Percentiles rank a stretch among this genome's conserved stretches.
Conservation (phyloP, 164 flowering plant species). For the Magnolia officinalis region DNA sequence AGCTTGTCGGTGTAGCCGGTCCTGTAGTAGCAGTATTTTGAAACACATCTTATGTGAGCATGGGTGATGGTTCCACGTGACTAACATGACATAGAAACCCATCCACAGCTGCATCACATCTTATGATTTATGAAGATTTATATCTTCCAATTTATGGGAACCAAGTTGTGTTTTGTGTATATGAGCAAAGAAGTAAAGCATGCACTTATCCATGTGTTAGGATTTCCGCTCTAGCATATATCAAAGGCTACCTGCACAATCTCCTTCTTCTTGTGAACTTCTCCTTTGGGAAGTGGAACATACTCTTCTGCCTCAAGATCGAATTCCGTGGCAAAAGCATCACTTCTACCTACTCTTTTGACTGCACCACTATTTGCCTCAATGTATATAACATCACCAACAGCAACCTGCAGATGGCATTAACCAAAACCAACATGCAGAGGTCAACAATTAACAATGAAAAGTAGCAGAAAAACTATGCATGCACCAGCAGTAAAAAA, state of each 20-base stretch:
- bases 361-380: constrained; percentile 99
- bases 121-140: neutral
- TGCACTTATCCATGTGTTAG: neutral
- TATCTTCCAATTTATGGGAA: neutral
- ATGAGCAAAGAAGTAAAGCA: constrained; percentile 5
- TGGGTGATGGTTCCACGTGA: neutral
- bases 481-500: neutral
- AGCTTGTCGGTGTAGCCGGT: too few species aligned
- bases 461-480: neutral
- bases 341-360: constrained; percentile 96
- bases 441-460: neutral
- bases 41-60: too few species aligned
- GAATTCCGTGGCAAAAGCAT: constrained; percentile 98
- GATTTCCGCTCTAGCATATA: neutral
- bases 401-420: constrained; percentile 68
- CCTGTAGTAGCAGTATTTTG: too few species aligned
- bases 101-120: neutral
- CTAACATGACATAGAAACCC: neutral
- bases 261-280: constrained; percentile 98
- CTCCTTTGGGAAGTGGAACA: constrained; percentile 99
- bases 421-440: neutral
- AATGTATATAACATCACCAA: constrained; percentile 97
- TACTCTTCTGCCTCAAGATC: constrained; percentile 99
- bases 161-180: neutral
- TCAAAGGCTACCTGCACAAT: constrained; percentile 72